Conservation (phyloP, 2,329 filamentous ascomycete species). For the Leptoxyphium fumago region DNA sequence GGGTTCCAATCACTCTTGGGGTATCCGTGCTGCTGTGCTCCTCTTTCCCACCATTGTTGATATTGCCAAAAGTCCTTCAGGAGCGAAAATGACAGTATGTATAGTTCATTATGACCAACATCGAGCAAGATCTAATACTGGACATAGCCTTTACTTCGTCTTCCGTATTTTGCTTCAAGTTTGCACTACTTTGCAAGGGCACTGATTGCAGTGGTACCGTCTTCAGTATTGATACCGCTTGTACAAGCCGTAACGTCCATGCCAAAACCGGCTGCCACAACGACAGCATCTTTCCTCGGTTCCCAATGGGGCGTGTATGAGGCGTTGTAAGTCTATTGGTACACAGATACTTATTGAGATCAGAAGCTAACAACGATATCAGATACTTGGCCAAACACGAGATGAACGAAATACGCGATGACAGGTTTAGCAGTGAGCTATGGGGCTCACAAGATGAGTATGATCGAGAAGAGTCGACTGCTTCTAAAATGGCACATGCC, state of each 20-base stretch:
- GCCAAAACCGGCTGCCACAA: slow-evolving; percentile 28
- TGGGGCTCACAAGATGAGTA: slow-evolving; percentile 34
- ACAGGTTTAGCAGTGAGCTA: slow-evolving; percentile 44
- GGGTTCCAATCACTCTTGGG: neutral
- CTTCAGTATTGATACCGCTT: slow-evolving; percentile 24
- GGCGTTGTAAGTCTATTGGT: slow-evolving; percentile 29
- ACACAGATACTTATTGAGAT: neutral
- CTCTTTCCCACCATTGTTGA: slow-evolving; percentile 35
- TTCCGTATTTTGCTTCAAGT: slow-evolving; percentile 24
- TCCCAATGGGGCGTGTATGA: slow-evolving; percentile 36
- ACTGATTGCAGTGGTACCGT: slow-evolving; percentile 29
- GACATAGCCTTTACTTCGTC: slow-evolving; percentile 4
- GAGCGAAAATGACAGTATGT: slow-evolving; percentile 26
- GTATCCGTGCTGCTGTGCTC: slow-evolving; percentile 21
- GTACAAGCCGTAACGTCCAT: slow-evolving; percentile 30
- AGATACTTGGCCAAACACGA: slow-evolving; percentile 43
- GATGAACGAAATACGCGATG: slow-evolving; percentile 39
- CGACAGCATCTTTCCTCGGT: slow-evolving; percentile 37
- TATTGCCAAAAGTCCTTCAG: slow-evolving; percentile 29
- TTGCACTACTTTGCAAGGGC: slow-evolving; percentile 23
- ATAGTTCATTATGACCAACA: neutral
- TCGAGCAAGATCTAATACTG: neutral
- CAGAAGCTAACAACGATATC: neutral
- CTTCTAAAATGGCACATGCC: neutral
- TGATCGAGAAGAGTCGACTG: neutral